These are phyloP conservation scores for Penicillium psychrosexuale DNA, from an alignment of 2,329 filamentous ascomycete genomes.

Conservation along the genomic window DNA sequence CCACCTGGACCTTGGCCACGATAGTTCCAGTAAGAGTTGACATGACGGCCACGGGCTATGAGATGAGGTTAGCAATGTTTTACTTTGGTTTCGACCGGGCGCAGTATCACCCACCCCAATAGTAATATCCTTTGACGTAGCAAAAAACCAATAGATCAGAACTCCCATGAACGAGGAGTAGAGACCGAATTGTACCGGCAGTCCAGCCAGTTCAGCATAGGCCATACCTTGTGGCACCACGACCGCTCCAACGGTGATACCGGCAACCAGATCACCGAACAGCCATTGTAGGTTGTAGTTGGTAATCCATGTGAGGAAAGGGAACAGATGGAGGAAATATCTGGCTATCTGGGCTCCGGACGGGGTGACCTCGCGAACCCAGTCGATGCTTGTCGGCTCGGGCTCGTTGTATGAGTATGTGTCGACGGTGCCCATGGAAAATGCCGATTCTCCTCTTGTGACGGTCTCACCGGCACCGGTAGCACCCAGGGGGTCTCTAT, in stretches of 20 bases:
- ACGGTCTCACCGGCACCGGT: slow-evolving; percentile 54
- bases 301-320: slow-evolving; percentile 83
- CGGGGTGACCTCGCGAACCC: slow-evolving; percentile 64
- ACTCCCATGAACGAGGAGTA: slow-evolving; percentile 97
- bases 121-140: slow-evolving; percentile 97
- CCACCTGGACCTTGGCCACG: slow-evolving; percentile 59
- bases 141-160: slow-evolving; percentile 94
- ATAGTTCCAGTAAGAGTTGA: slow-evolving; percentile 86
- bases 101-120: slow-evolving; percentile 41
- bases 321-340: slow-evolving; percentile 74
- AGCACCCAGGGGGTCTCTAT: slow-evolving; percentile 55
- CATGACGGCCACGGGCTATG: slow-evolving; percentile 89
- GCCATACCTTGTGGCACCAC: slow-evolving; percentile 98
- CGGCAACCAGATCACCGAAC: slow-evolving; percentile 82
- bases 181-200: slow-evolving; percentile 79
- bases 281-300: slow-evolving; percentile 91
- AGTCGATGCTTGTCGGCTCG: slow-evolving; percentile 72
- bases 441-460: slow-evolving; percentile 73
- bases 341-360: slow-evolving; percentile 50
- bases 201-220: slow-evolving; percentile 77
- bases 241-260: slow-evolving; percentile 71
- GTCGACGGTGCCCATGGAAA: slow-evolving; percentile 69
- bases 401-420: slow-evolving; percentile 81
- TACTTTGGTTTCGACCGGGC: neutral
- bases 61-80: neutral